Evolutionary conservation across 2,329 filamentous ascomycete species (phyloP).

Genomic region (Stagonosporopsis vannaccii): DNA sequence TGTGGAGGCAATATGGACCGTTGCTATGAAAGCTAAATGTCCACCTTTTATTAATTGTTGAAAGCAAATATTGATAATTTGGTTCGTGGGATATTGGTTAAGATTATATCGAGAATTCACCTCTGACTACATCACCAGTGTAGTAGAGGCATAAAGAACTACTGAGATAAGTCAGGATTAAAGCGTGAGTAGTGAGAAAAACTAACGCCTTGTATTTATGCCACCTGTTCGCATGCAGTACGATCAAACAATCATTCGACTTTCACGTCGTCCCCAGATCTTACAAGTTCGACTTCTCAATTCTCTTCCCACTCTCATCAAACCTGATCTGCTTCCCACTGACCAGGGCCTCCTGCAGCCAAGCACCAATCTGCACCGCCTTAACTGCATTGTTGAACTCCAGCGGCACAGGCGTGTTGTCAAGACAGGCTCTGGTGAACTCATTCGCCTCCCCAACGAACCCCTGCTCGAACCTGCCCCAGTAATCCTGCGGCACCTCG

Average conservation of each 20-base stretch:
- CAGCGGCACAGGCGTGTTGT: slow-evolving; percentile 56
- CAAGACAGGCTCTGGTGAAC: slow-evolving; percentile 66
- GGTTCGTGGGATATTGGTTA: too few relatives aligned
- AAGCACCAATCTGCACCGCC: slow-evolving; percentile 52
- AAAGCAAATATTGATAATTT: too few relatives aligned
- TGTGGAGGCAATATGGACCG: neutral
- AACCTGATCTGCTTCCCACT: slow-evolving; percentile 62
- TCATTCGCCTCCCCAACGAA: slow-evolving; percentile 70
- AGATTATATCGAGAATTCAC: too few relatives aligned
- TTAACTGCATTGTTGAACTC: slow-evolving; percentile 45
- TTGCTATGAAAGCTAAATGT: neutral
- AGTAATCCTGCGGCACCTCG: slow-evolving; percentile 68
- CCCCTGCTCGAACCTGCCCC: slow-evolving; percentile 67
- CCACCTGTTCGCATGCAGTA: too few relatives aligned
- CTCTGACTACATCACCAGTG: too few relatives aligned
- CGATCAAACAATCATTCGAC: too few relatives aligned
- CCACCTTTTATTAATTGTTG: neutral
- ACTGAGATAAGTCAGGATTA: too few relatives aligned
- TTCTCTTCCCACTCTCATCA: slow-evolving; percentile 23
- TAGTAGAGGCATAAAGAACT: too few relatives aligned
- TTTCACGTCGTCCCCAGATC: too few relatives aligned
- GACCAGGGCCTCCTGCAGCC: slow-evolving; percentile 65
- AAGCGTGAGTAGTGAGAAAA: too few relatives aligned
- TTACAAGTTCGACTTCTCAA: slow-evolving; percentile 11
- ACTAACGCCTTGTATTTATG: too few relatives aligned